A percentile compares a stretch with the other conserved stretches of the same genome.
These are phyloP conservation scores for Microdochium paspali DNA, from an alignment of 2,329 filamentous ascomycete species.

Conservation along the genomic window DNA sequence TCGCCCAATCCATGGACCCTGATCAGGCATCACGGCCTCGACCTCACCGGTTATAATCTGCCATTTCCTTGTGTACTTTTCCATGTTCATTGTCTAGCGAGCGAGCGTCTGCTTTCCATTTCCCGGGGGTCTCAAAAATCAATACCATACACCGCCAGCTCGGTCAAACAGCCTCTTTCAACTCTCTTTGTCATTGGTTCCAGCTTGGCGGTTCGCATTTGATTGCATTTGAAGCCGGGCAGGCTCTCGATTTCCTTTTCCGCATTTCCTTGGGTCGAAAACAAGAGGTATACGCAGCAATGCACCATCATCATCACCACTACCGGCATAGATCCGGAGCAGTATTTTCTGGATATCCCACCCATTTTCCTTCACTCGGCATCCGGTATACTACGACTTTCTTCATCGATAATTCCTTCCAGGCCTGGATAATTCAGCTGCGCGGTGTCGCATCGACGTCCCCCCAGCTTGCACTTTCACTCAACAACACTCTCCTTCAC, in stretches of 20 bases:
- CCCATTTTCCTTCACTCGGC: conserved; percentile 17
- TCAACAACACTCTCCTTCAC: conserved; percentile 17
- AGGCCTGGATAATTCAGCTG: conserved; percentile 17
- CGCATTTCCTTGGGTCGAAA: conserved; percentile 14
- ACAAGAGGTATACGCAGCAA: conserved; percentile 56
- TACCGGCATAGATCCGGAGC: conserved; percentile 38
- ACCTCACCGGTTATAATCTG: conserved; percentile 21
- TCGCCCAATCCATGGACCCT: conserved; percentile 12
- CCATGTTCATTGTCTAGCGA: conserved; percentile 22
- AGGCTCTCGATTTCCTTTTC: conserved; percentile 29
- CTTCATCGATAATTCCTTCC: conserved; percentile 26
- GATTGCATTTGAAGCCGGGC: conserved; percentile 44
- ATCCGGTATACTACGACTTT: conserved; percentile 31
- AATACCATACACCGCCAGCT: conserved; percentile 12
- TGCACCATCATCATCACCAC: conserved; percentile 35
- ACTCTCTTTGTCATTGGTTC: conserved; percentile 23
- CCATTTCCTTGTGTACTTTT: conserved; percentile 16
- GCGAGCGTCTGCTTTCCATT: conserved; percentile 27
- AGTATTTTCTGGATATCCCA: conserved; percentile 18
- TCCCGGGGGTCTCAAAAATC: conserved; percentile 9
- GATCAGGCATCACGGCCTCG: conserved; percentile 18
- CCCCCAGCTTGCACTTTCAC: conserved; percentile 22
- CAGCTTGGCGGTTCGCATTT: conserved; percentile 42
- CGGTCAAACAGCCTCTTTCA: conserved; percentile 14
- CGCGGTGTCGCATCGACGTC: conserved; percentile 9